A percentile compares a stretch with the other conserved stretches of the same genome.
phyloP scores from a whole-genome alignment of 1,284 basidiomycete species.

The Neonothopanus nambi region DNA sequence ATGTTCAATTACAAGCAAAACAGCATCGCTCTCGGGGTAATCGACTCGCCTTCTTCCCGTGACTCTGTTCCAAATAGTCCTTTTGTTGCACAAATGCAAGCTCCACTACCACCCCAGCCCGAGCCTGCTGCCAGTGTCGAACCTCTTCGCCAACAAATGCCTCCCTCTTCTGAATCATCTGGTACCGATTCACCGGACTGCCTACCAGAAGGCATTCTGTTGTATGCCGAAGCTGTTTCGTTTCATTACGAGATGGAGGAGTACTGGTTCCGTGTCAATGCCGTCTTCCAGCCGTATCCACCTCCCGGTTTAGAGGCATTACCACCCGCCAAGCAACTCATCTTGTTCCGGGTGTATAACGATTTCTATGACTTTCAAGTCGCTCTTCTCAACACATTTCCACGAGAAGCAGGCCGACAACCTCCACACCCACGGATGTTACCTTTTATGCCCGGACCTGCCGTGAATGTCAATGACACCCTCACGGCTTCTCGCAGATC shows the following conservation, averaged over 20 bases:
- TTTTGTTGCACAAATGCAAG: conserved; percentile 32
- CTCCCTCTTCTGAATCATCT: conserved; percentile 19
- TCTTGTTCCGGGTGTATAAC: conserved; percentile 94
- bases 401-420: conserved; percentile 83
- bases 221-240: conserved; percentile 89
- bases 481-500: conserved; percentile 81
- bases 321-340: conserved; percentile 76
- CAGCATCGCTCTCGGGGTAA: conserved; percentile 90
- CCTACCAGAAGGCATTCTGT: conserved; percentile 81
- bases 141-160: conserved; percentile 24
- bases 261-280: conserved; percentile 97
- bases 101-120: conserved; percentile 20
- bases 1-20: conserved; percentile 96
- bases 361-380: conserved; percentile 99
- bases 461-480: conserved; percentile 81
- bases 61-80: conserved; percentile 45
- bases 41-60: conserved; percentile 64
- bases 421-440: conserved; percentile 71
- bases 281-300: conserved; percentile 82
- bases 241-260: conserved; percentile 96
- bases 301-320: conserved; percentile 50
- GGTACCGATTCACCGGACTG: conserved; percentile 38
- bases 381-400: conserved; percentile 82
- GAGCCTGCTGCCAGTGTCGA: conserved; percentile 24
- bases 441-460: conserved; percentile 95